A percentile compares a stretch with the other conserved stretches of the same genome.
Conservation (phyloP, 345 rosid species). For the Eucalyptus shirleyi region DNA sequence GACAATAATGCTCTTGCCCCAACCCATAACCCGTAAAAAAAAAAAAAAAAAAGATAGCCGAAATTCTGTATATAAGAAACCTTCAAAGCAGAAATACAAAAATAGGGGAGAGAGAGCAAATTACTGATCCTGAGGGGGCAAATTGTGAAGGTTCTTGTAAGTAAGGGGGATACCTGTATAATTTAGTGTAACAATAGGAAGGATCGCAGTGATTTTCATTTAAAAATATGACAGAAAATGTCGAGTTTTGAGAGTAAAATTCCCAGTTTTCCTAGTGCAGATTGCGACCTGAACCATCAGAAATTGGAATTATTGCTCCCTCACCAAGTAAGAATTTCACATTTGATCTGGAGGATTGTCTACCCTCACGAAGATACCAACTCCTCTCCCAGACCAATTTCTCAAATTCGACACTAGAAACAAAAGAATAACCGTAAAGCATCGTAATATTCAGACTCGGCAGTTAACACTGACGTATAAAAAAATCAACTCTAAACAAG, state of each 20-base stretch:
- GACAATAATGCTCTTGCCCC: neutral
- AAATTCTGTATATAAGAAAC: neutral
- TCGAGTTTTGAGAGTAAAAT: neutral
- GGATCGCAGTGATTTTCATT: neutral
- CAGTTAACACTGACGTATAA: neutral
- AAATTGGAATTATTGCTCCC: neutral
- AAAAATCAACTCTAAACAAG: neutral
- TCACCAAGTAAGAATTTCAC: neutral
- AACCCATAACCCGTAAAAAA: neutral
- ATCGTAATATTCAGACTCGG: neutral
- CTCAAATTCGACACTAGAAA: neutral
- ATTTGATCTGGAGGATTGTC: neutral
- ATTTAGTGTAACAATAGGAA: neutral
- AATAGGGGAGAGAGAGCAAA: neutral
- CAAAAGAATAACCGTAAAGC: neutral
- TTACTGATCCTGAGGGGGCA: neutral
- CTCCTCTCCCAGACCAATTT: neutral
- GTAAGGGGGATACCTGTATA: neutral
- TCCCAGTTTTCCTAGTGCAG: neutral
- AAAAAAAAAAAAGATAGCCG: neutral
- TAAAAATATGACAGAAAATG: neutral
- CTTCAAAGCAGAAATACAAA: neutral
- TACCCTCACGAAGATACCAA: neutral
- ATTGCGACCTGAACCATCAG: neutral
- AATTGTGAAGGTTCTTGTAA: neutral